Base-by-base conservation (phyloP, 2,329 filamentous ascomycete species). In the Mycosphaerella sp. region DNA sequence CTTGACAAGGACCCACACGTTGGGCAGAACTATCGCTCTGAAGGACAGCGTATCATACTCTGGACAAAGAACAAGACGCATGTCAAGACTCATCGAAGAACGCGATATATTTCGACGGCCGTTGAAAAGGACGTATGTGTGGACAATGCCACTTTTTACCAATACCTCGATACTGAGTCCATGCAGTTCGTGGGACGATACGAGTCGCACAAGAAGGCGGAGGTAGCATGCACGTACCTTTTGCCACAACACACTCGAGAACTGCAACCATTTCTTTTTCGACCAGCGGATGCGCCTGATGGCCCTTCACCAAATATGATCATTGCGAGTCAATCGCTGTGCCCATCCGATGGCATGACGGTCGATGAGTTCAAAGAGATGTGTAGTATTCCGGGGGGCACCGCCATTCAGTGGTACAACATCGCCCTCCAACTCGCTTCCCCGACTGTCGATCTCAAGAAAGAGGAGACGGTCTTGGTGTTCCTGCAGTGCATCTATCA, bases 381-480 rank as follows among this genome's bases (percentile, higher is more conserved):
- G 48, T 77, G 81, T 54, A 70, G 66, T 0, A 64, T 82, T 0
- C 60, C 79, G 0, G 70, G 74, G 0, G 79, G 79, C 0, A 71
- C 69, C 2, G 60, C 70, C 8, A 68, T 74, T 1, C 71, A 78
- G 5, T 80, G 79, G 77, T 64, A 70, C 1, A 69, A 72, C 2
- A 69, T 83, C 0, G 60, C 81, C 0, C 56, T 73, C 0, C 78
- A 82, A 56, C 62, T 83, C 2, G 78, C 72, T 0, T 74, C 76
- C 0, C 74, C 78, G 67, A 80, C 45, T 55, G 48, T 89, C 2
- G 85, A 86, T 57, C 80, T 87, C 56, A 80, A 78, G 31, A 76
- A 74, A 0, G 74, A 80, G 31, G 72, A 76, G 0, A 79, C 79
- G 0, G 72, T 73, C 31, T 55, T 70, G 0, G 59, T 85, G 0